Conservation (phyloP, 345 rosid genomes). For the Corymbia maculata region DNA sequence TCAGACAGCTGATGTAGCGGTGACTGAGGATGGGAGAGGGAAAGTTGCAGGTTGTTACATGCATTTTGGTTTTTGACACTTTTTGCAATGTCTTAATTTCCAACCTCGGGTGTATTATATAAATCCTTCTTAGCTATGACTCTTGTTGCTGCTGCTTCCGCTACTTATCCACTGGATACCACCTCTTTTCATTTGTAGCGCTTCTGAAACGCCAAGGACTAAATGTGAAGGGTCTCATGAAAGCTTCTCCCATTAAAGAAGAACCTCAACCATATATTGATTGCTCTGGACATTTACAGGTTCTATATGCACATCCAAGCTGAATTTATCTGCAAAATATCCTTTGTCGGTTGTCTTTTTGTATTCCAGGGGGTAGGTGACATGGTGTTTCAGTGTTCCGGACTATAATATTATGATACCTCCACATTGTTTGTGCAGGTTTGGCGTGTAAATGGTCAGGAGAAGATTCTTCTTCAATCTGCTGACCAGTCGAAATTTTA, state of each 20-base stretch:
- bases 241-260: constrained; percentile 69
- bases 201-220: constrained; percentile 90
- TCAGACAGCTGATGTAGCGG: constrained; percentile 40
- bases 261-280: constrained; percentile 86
- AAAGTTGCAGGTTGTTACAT: constrained; percentile 75
- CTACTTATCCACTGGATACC: background rate
- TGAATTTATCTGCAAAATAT: background rate
- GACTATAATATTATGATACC: constrained; percentile 3
- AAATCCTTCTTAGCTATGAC: background rate
- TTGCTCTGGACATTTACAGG: constrained; percentile 93
- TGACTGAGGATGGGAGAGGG: constrained; percentile 95
- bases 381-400: background rate
- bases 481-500: constrained; percentile 82
- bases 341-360: background rate
- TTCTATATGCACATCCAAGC: constrained; percentile 5
- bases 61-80: background rate
- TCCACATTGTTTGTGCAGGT: constrained; percentile 26
- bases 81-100: background rate
- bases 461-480: constrained; percentile 67
- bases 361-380: background rate
- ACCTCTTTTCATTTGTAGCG: constrained; percentile 28
- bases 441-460: constrained; percentile 70
- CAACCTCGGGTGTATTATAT: background rate
- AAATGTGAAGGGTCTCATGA: constrained; percentile 80
- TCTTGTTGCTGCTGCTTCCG: background rate